These are phyloP conservation scores for Verticillium nonalfalfae DNA, from an alignment of 2,329 filamentous ascomycete species.

Conservation along the genomic window DNA sequence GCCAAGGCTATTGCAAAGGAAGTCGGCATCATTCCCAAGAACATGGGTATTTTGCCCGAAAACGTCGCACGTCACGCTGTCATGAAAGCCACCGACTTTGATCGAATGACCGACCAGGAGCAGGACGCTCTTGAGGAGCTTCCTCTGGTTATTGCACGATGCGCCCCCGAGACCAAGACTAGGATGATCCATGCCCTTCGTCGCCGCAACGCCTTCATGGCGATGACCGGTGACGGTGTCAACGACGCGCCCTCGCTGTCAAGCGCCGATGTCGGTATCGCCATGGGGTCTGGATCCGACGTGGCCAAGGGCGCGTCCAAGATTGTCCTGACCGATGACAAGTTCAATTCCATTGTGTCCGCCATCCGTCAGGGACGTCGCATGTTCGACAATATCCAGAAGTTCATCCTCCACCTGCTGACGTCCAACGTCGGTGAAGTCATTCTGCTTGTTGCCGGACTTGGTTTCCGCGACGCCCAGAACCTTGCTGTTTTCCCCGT, in stretches of 20 bases:
- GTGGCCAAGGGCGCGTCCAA: slow-evolving; percentile 77
- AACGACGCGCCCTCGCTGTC: slow-evolving; percentile 81
- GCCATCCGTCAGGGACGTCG: slow-evolving; percentile 77
- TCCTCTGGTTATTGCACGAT: slow-evolving; percentile 77
- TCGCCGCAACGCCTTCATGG: slow-evolving; percentile 67
- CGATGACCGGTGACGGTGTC: slow-evolving; percentile 86
- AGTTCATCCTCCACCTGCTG: slow-evolving; percentile 76
- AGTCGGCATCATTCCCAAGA: slow-evolving; percentile 67
- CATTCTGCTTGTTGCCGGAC: slow-evolving; percentile 71
- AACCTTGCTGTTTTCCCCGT: slow-evolving; percentile 79
- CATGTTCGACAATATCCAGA: slow-evolving; percentile 87
- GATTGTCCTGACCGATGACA: slow-evolving; percentile 82
- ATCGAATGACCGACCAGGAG: slow-evolving; percentile 66
- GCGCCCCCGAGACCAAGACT: slow-evolving; percentile 80
- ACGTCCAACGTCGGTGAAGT: slow-evolving; percentile 81
- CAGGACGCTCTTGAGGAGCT: slow-evolving; percentile 71
- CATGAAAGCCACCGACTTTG: slow-evolving; percentile 72
- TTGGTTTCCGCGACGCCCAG: slow-evolving; percentile 69
- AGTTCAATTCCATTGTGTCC: slow-evolving; percentile 80
- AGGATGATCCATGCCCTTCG: slow-evolving; percentile 87
- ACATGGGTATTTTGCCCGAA: slow-evolving; percentile 52
- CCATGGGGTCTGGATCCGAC: slow-evolving; percentile 84
- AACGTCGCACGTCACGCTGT: slow-evolving; percentile 63
- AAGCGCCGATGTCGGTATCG: slow-evolving; percentile 77
- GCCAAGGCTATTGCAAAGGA: slow-evolving; percentile 73